phyloP scores from a whole-genome alignment of 2,329 filamentous ascomycete genomes.

The Chlorencoelia australis region DNA sequence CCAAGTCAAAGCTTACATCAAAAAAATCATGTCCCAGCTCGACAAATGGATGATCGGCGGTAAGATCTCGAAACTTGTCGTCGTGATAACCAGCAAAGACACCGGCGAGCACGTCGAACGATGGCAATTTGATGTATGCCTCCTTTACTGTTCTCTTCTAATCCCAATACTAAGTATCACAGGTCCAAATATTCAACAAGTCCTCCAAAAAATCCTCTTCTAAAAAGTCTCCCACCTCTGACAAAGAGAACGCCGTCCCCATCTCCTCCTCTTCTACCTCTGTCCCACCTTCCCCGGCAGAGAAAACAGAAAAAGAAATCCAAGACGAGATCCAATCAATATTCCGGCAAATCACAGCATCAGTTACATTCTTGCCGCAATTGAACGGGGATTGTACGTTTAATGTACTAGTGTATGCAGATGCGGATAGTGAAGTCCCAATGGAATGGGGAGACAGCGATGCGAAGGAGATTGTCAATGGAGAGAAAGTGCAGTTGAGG shows the following conservation, averaged over 20 bases:
- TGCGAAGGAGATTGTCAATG: constrained; percentile 87
- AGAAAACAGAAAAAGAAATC: constrained; percentile 90
- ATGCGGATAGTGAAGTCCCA: constrained; percentile 91
- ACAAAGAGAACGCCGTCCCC: no score
- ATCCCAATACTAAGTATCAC: no score
- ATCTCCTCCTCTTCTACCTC: not conserved
- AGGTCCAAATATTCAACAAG: constrained; percentile 49
- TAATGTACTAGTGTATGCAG: constrained; percentile 95
- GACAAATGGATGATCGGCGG: constrained; percentile 96
- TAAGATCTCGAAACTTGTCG: constrained; percentile 94
- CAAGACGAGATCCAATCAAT: constrained; percentile 93
- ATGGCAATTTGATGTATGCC: constrained; percentile 87
- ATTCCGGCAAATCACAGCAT: constrained; percentile 96
- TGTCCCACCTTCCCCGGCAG: constrained; percentile 28
- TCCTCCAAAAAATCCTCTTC: constrained; percentile 31
- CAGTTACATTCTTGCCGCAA: constrained; percentile 92
- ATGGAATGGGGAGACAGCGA: constrained; percentile 98
- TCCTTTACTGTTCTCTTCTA: not conserved
- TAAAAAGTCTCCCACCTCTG: constrained; percentile 28
- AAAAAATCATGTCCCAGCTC: constrained; percentile 97
- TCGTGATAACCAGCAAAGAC: constrained; percentile 95
- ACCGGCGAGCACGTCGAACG: constrained; percentile 92
- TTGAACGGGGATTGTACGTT: constrained; percentile 93
- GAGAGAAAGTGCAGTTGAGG: constrained; percentile 87
- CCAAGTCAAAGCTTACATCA: constrained; percentile 98